A percentile compares a stretch with the other conserved stretches of the same genome.
phyloP scores from a whole-genome alignment of 2,329 filamentous ascomycete species.

The Neonectria ditissima region DNA sequence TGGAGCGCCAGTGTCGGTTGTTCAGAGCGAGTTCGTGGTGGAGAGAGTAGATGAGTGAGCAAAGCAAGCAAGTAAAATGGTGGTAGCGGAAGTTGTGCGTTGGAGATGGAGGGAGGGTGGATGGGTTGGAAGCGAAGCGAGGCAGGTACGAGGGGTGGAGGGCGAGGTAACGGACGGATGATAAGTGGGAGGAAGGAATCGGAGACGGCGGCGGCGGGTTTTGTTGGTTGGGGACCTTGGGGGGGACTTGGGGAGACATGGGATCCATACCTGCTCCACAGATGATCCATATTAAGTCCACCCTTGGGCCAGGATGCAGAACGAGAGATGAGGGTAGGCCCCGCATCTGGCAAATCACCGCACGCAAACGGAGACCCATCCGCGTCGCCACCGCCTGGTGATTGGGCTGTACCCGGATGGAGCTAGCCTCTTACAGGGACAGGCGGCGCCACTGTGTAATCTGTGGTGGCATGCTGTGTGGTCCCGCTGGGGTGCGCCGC shows the following conservation, averaged over 20 bases:
- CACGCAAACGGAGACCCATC: conserved; percentile 39
- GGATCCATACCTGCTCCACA: conserved; percentile 31
- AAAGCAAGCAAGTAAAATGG: conserved; percentile 28
- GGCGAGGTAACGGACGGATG: conserved; percentile 34
- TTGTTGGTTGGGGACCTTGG: conserved; percentile 49
- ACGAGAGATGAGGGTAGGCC: conserved; percentile 39
- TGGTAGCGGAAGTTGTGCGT: conserved; percentile 40
- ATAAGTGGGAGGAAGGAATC: conserved; percentile 44
- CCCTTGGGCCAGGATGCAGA: conserved; percentile 34
- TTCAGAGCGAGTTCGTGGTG: conserved; percentile 16
- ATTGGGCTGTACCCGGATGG: conserved; percentile 45
- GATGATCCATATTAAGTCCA: conserved; percentile 22
- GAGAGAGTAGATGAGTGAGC: conserved; percentile 22
- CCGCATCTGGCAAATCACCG: conserved; percentile 47
- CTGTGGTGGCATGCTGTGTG: conserved; percentile 45
- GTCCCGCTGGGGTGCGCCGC: conserved; percentile 30
- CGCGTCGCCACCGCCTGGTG: conserved; percentile 48
- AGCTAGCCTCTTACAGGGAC: conserved; percentile 37
- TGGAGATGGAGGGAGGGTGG: conserved; percentile 34
- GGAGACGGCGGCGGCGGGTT: conserved; percentile 46
- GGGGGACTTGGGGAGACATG: conserved; percentile 26
- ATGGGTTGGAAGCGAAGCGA: conserved; percentile 43
- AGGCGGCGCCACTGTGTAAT: conserved; percentile 46
- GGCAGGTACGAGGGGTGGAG: conserved; percentile 41
- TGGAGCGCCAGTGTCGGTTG: conserved; percentile 30